Evolutionary conservation across 2,329 filamentous ascomycete genomes (phyloP).

Genomic region (Fusarium sp.): DNA sequence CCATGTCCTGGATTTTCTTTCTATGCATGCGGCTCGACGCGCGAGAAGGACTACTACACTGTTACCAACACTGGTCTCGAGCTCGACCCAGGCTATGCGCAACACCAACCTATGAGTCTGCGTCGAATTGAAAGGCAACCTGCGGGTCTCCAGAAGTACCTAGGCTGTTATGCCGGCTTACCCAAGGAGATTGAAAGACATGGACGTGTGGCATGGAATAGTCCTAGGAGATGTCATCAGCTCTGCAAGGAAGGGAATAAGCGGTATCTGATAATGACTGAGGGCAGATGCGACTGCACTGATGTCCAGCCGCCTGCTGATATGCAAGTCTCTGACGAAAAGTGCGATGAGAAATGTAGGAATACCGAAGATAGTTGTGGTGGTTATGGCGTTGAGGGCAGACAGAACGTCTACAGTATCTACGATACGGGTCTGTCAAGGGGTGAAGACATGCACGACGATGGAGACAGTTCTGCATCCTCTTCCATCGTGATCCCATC

Average conservation of each 20-base stretch:
- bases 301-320: neutral
- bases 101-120: neutral
- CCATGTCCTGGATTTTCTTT: neutral
- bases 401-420: neutral
- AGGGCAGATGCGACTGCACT: neutral
- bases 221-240: neutral
- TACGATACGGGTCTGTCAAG: neutral
- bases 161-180: neutral
- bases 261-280: neutral
- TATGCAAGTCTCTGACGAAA: neutral
- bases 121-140: neutral
- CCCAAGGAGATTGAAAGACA: neutral
- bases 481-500: neutral
- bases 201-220: neutral
- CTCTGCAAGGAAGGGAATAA: neutral
- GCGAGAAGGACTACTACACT: neutral
- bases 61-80: neutral
- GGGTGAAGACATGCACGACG: neutral
- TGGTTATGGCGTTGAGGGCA: neutral
- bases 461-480: neutral
- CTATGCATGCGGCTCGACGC: neutral
- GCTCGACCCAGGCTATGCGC: neutral
- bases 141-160: neutral
- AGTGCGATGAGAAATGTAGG: neutral
- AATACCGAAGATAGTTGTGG: neutral